Percentiles rank a stretch among this genome's conserved stretches.
These are phyloP conservation scores for Fusarium succisae DNA, from an alignment of 2,329 filamentous ascomycete species.

Conservation along the genomic window DNA sequence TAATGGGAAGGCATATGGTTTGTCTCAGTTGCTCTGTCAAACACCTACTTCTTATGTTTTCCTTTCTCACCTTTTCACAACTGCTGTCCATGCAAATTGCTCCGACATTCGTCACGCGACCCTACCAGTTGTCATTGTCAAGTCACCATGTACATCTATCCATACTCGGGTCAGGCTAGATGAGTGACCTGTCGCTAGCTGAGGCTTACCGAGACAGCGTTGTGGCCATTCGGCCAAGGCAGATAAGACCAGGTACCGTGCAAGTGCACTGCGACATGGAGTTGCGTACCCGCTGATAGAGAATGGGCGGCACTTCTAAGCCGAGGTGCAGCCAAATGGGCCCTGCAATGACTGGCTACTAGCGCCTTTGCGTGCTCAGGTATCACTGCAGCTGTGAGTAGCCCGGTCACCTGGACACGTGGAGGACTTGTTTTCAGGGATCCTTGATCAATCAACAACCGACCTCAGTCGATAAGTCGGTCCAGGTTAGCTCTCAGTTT, in stretches of 20 bases:
- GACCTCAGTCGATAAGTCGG: slow-evolving; percentile 5
- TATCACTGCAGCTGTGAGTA: slow-evolving; percentile 23
- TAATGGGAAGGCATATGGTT: background rate
- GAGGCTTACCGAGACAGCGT: slow-evolving; percentile 15
- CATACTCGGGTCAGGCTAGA: background rate
- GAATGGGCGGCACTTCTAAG: slow-evolving; percentile 31
- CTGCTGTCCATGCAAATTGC: background rate
- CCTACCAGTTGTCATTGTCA: background rate
- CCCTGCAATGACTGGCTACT: slow-evolving; percentile 19
- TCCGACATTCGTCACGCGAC: slow-evolving; percentile 33
- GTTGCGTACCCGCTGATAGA: slow-evolving; percentile 13
- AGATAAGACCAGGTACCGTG: slow-evolving; percentile 19
- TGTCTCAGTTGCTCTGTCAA: background rate
- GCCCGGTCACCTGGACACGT: slow-evolving; percentile 30
- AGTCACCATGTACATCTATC: slow-evolving; percentile 5
- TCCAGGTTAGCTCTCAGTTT: slow-evolving; percentile 15
- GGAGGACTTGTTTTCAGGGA: slow-evolving; percentile 26
- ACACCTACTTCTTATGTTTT: background rate
- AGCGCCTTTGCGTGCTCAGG: slow-evolving; percentile 19
- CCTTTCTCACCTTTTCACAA: background rate
- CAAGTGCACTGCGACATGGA: slow-evolving; percentile 12
- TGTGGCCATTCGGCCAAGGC: slow-evolving; percentile 2
- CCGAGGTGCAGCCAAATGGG: slow-evolving; percentile 17
- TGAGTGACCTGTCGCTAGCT: slow-evolving; percentile 14
- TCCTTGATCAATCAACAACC: slow-evolving; percentile 2